Conservation (phyloP, 306 rosid species). For the Begonia fuchsioides region DNA sequence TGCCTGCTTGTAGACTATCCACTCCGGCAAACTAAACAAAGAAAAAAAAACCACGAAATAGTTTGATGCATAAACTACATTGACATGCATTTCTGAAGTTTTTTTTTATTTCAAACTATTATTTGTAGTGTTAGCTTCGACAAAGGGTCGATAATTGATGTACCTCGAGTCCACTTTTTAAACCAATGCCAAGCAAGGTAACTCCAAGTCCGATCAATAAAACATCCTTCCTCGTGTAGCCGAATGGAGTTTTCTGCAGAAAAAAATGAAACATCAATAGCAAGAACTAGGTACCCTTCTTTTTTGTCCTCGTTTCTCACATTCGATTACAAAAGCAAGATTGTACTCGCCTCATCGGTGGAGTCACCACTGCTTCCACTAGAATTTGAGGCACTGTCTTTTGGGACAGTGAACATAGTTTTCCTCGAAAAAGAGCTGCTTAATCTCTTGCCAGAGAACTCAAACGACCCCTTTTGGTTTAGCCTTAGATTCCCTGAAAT, state of each 20-base stretch:
- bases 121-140: no score
- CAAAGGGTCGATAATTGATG: no score
- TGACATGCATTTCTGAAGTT: no score
- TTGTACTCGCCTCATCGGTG: not conserved
- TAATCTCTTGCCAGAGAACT: not conserved
- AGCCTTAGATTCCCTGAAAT: not conserved
- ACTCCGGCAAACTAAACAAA: slow-evolving; percentile 56
- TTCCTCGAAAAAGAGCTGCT: not conserved
- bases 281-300: no score
- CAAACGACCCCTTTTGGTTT: not conserved
- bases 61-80: no score
- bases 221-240: slow-evolving; percentile 92
- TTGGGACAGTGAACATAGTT: not conserved
- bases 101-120: no score
- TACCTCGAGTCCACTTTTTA: slow-evolving; percentile 89
- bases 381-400: not conserved
- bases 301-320: no score
- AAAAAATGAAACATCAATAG: slow-evolving; percentile 5
- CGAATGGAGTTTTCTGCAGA: slow-evolving; percentile 55
- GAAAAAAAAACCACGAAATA: no score
- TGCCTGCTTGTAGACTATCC: slow-evolving; percentile 90
- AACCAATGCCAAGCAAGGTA: slow-evolving; percentile 58
- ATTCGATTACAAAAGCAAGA: no score
- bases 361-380: not conserved
- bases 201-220: slow-evolving; percentile 75